Base-by-base conservation (phyloP, 768 basidiomycete genomes). In the Clathrus columnatus region DNA sequence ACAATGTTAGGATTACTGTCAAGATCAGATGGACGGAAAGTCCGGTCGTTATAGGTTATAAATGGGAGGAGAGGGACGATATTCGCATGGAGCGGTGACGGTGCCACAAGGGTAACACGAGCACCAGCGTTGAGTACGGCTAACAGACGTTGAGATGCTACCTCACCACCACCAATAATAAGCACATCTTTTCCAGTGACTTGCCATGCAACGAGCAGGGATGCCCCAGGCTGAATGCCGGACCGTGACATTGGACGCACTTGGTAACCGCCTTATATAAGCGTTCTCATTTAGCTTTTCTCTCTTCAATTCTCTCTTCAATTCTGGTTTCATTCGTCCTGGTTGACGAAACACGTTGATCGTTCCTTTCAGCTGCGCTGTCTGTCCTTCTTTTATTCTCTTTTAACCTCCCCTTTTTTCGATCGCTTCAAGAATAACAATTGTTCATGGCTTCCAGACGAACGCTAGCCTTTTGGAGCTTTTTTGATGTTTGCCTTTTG, bases 161-260 rank as follows among this genome's bases (percentile, higher is more conserved):
- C 87, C 57, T 86, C 83, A 48, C 96, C 96, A 7, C 95, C 96
- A 43, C 96, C 96, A 61, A 98, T 81, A 62, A 98, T 80, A 64
- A 98, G 85, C 46, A 96, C 91, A 18, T 73, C 77, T 62, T 88
- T 91, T 61, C 77, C 72, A 56, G 80, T 83, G 67, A 98, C 85
- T 68, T 95, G 93, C 87, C 91, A 96, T 30, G 96, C 95, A 60
- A 97, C 73, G 41, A 97, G 79, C 45, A 97, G 79, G 1, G 93
- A 94, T 6, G 82, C 83, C 11, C 86, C 84, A 14, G 56, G 54
- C 17, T 46, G 26, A n/a, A 45, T 24, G 21, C 21, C 24, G 29
- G 43, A 14, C 29, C 17, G 4, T 41, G 36, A 27, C 41, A 26
- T 26, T 30, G 10, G 46, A 48, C 27, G 26, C n/a, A 36, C 36